These are phyloP conservation scores for Phytophthora podocarpi DNA, from an alignment of 352 stramenopile genomes.

Conservation along the genomic window DNA sequence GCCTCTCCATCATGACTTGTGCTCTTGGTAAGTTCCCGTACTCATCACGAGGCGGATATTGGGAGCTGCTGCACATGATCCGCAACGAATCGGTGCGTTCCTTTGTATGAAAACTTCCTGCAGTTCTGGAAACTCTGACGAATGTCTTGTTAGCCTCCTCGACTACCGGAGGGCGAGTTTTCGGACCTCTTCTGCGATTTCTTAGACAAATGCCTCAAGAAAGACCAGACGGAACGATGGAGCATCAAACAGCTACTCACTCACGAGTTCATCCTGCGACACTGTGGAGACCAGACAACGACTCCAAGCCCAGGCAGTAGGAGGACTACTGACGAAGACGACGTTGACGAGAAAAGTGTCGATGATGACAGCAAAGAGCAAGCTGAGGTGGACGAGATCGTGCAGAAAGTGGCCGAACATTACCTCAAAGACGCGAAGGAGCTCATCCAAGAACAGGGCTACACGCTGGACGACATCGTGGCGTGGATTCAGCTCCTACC, in stretches of 20 bases:
- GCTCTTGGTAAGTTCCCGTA: conserved; percentile 90
- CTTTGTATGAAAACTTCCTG: neutral
- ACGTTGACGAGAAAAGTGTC: conserved; percentile 22
- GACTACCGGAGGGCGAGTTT: conserved; percentile 71
- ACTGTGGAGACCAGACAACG: conserved; percentile 36
- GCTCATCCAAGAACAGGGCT: conserved; percentile 66
- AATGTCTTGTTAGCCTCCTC: conserved; percentile 46
- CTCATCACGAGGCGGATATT: conserved; percentile 87
- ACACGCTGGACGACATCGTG: conserved; percentile 76
- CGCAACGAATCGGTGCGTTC: conserved; percentile 76
- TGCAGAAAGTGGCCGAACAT: conserved; percentile 76
- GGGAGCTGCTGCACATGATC: conserved; percentile 90
- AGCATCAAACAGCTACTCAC: conserved; percentile 78
- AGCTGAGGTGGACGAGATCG: conserved; percentile 76
- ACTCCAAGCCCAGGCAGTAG: conserved; percentile 13
- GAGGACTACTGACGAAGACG: conserved; percentile 32
- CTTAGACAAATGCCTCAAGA: conserved; percentile 80
- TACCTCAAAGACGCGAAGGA: conserved; percentile 84
- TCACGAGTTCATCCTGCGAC: conserved; percentile 67
- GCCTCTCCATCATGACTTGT: conserved; percentile 90
- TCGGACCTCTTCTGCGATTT: conserved; percentile 80
- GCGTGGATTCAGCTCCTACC: conserved; percentile 79
- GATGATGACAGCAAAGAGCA: conserved; percentile 69
- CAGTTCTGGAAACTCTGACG: neutral
- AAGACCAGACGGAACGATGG: conserved; percentile 81